phyloP scores from a whole-genome alignment of 495 filamentous ascomycete genomes.

The Xylaria castorea region DNA sequence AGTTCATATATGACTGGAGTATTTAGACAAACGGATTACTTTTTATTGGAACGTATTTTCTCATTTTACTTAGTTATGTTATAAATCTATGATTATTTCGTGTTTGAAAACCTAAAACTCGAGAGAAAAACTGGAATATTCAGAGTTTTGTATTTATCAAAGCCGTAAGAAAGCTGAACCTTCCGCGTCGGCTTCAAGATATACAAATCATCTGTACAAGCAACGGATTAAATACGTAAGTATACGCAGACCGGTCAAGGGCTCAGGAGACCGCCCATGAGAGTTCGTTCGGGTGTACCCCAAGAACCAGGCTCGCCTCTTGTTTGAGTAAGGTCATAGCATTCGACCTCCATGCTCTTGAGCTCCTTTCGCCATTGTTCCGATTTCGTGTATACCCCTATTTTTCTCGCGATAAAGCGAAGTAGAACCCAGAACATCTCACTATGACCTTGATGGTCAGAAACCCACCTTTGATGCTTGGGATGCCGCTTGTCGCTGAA shows the following conservation, averaged over 20 bases:
- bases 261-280: background rate
- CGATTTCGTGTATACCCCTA: background rate
- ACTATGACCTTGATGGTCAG: background rate
- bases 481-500: background rate
- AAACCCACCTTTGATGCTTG: background rate
- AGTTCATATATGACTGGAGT: too few species aligned
- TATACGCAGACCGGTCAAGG: background rate
- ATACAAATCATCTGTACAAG: too few species aligned
- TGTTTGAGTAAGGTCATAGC: background rate
- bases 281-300: background rate
- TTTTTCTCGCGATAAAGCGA: background rate
- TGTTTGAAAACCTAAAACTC: too few species aligned
- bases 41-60: too few species aligned
- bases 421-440: conserved; percentile 12
- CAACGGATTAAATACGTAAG: too few species aligned
- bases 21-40: too few species aligned
- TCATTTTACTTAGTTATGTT: too few species aligned
- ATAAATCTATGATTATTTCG: too few species aligned
- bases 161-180: too few species aligned
- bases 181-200: too few species aligned
- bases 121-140: too few species aligned
- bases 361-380: background rate
- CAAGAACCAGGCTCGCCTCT: background rate
- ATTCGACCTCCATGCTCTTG: background rate
- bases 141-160: too few species aligned